phyloP scores from a whole-genome alignment of 129 eudicot genomes.

The Scalesia atractyloides region DNA sequence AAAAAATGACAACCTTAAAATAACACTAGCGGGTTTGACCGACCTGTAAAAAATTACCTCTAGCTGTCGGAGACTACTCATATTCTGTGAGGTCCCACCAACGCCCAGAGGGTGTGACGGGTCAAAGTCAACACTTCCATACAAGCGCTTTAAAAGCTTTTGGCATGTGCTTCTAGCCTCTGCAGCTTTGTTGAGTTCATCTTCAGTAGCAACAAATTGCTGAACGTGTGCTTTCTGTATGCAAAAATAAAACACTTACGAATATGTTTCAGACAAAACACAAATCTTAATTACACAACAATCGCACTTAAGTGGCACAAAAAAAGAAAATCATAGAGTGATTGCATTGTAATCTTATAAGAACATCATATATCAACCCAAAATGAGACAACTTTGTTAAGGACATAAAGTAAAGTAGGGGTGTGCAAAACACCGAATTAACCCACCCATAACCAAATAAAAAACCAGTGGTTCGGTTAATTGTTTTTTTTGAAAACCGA shows the following conservation, averaged over 20 bases:
- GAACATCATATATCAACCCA: slow-evolving; percentile 7
- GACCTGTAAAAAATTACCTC: slow-evolving; percentile 50
- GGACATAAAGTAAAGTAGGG: slow-evolving; percentile 11
- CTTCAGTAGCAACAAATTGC: slow-evolving; percentile 99
- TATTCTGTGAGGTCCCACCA: slow-evolving; percentile 76
- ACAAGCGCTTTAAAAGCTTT: slow-evolving; percentile 76
- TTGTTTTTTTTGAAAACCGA: no score
- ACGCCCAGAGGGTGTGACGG: slow-evolving; percentile 51
- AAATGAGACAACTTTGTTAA: not conserved
- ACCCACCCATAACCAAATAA: no score
- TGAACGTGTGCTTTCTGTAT: slow-evolving; percentile 98
- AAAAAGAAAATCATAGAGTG: not conserved
- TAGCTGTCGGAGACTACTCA: slow-evolving; percentile 97
- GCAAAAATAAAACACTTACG: not conserved
- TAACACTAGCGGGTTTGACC: not conserved
- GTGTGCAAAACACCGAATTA: no score
- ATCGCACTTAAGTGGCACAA: not conserved
- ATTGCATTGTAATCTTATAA: not conserved
- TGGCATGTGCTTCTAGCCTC: slow-evolving; percentile 81
- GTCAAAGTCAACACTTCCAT: slow-evolving; percentile 73
- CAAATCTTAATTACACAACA: not conserved
- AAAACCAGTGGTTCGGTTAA: no score
- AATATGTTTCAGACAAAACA: slow-evolving; percentile 9
- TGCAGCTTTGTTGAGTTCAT: slow-evolving; percentile 94
- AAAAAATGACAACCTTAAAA: not conserved